phyloP scores from a whole-genome alignment of 495 filamentous ascomycete genomes.

The Aspergillus leporis region DNA sequence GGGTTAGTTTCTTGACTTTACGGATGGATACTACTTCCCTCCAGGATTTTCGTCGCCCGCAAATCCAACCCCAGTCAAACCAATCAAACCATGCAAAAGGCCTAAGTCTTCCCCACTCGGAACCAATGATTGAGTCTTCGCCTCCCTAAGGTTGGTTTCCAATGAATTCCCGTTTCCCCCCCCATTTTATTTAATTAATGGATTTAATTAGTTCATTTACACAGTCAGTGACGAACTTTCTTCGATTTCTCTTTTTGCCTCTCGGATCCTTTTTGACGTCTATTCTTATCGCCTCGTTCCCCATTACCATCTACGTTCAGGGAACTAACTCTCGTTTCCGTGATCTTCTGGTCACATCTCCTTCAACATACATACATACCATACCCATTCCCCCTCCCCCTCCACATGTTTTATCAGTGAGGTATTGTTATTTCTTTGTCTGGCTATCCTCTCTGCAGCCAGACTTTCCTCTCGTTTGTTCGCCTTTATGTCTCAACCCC shows the following conservation, averaged over 20 bases:
- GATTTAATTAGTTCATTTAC: not conserved
- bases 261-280: not conserved
- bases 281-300: not conserved
- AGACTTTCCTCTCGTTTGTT: slow-evolving; percentile 5
- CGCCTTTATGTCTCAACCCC: slow-evolving; percentile 30
- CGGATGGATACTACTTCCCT: not conserved
- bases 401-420: slow-evolving; percentile 3
- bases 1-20: not conserved
- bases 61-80: not conserved
- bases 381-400: not conserved
- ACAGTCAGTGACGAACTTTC: not conserved
- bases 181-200: not conserved
- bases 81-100: not conserved
- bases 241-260: not conserved
- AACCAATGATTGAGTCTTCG: not conserved
- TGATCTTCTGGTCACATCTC: not conserved
- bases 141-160: not conserved
- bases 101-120: not conserved
- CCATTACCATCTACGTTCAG: not conserved
- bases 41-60: slow-evolving; percentile 6
- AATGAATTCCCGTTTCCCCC: not conserved
- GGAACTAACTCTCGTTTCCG: not conserved
- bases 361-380: not conserved
- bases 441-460: slow-evolving; percentile 5
- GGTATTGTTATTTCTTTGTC: not conserved